Base-by-base conservation (phyloP, 2,329 filamentous ascomycete species). In the Cryphonectria parasitica region DNA sequence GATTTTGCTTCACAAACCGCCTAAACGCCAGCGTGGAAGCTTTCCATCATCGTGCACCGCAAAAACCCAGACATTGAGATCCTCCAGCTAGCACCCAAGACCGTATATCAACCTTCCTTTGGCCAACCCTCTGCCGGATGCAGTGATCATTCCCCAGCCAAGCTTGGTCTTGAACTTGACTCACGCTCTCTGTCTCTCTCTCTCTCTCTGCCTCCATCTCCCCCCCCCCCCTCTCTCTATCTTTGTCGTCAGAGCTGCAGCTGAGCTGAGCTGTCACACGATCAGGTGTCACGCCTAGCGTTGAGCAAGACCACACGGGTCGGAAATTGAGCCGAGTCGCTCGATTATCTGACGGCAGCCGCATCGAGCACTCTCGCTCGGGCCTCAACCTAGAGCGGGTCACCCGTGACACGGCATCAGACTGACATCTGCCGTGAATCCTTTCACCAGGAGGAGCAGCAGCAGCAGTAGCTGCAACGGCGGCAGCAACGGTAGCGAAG, bases 361-460 rank as follows among this genome's bases (percentile, higher is more conserved):
- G 64, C 22, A 66, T 64, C 63, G 56, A 52, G 49, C 58, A 69
- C 36, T n/a, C 36, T 66, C n/a, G 65, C 52, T 54, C 56, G 63
- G 58, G 49, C 65, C 70, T 66, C 68, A 62, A 52, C 34, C 61
- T n/a, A 56, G 41, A 62, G 58, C 62, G 65, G 61, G 56, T 56
- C 68, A 61, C 41, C 63, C 58, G 70, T 72, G 61, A 72, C 70
- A 72, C 71, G 63, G 71, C 71, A 58, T 68, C 69, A 72, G 62
- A 69, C 36, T 68, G 71, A 72, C 69, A 69, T 68, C 69, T 72
- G 71, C 58, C 66, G 69, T 72, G 71, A 39, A 66, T 34, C 71
- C 70, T 70, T 64, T 60, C 68, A 68, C 70, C 68, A 66, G 54
- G 49, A 61, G 65, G 6, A 52, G 31, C 36, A 39, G 36, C 2